Evolutionary conservation across 148 eudicot species (phyloP).

Genomic region (Rhododendron henanense): DNA sequence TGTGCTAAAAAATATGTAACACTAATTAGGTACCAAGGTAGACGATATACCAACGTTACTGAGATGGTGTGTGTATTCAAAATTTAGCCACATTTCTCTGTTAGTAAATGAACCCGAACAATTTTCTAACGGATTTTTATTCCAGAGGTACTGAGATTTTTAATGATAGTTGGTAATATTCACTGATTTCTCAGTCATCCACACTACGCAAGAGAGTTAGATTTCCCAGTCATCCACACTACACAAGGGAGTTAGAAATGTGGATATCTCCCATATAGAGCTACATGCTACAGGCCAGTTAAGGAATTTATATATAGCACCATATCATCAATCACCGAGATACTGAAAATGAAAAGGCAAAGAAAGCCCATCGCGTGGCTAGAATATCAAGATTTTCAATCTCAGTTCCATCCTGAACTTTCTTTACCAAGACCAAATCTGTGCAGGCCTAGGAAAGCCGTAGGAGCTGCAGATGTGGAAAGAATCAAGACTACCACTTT

Average conservation of each 20-base stretch:
- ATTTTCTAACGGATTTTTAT: neutral
- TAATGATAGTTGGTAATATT: too few species aligned
- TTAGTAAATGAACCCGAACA: neutral
- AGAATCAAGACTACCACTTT: neutral
- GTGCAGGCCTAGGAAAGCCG: neutral
- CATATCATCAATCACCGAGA: neutral
- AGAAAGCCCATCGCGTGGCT: neutral
- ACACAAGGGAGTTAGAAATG: too few species aligned
- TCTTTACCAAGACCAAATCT: neutral
- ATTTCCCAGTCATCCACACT: too few species aligned
- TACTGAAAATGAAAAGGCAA: neutral
- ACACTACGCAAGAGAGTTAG: neutral
- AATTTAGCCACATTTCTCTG: neutral
- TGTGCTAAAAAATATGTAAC: neutral
- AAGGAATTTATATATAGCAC: neutral
- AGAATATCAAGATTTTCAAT: neutral
- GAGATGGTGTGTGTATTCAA: neutral
- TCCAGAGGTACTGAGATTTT: neutral
- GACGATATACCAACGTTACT: neutral
- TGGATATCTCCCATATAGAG: neutral
- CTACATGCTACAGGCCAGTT: neutral
- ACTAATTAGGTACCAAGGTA: neutral
- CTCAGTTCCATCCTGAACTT: neutral
- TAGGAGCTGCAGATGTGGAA: neutral
- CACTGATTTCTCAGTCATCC: neutral